Evolutionary conservation across 163 green algal genomes (phyloP).

Genomic region (Scenedesmus sp.): DNA sequence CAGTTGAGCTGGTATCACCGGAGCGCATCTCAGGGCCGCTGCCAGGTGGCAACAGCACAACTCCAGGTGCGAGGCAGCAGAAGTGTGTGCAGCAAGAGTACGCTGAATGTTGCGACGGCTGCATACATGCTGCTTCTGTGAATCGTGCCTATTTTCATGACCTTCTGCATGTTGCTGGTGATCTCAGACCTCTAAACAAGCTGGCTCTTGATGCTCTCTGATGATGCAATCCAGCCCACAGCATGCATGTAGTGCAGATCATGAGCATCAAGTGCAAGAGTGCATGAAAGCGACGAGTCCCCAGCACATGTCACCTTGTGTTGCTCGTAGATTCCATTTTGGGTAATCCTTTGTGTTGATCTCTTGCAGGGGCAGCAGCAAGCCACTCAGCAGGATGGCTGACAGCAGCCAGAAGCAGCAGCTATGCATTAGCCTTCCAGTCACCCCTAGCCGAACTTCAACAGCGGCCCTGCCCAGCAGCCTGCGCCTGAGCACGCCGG

Average conservation of each 20-base stretch:
- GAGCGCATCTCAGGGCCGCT: not conserved
- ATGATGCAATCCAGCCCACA: too few species aligned
- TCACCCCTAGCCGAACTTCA: not conserved
- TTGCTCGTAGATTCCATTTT: too few species aligned
- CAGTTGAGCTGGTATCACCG: not conserved
- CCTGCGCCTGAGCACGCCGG: not conserved
- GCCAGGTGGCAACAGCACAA: not conserved
- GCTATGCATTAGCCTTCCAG: not conserved
- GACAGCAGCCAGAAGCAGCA: not conserved
- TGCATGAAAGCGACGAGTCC: too few species aligned
- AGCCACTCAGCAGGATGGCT: not conserved
- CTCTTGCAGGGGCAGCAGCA: not conserved
- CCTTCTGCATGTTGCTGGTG: too few species aligned
- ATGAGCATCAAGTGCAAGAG: too few species aligned
- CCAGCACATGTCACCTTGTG: too few species aligned
- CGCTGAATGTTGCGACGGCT: too few species aligned
- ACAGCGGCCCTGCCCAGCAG: not conserved
- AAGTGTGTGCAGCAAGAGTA: not conserved
- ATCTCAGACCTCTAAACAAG: too few species aligned
- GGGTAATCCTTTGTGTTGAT: too few species aligned
- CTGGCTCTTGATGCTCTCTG: too few species aligned
- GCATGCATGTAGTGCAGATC: too few species aligned
- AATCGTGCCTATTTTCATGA: too few species aligned
- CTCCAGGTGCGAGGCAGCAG: not conserved
- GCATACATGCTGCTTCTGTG: not conserved